Evolutionary conservation across 352 stramenopile species (phyloP), one percentile per base, ranked within the genome.

Genomic region (Globisporangium emineosum): DNA sequence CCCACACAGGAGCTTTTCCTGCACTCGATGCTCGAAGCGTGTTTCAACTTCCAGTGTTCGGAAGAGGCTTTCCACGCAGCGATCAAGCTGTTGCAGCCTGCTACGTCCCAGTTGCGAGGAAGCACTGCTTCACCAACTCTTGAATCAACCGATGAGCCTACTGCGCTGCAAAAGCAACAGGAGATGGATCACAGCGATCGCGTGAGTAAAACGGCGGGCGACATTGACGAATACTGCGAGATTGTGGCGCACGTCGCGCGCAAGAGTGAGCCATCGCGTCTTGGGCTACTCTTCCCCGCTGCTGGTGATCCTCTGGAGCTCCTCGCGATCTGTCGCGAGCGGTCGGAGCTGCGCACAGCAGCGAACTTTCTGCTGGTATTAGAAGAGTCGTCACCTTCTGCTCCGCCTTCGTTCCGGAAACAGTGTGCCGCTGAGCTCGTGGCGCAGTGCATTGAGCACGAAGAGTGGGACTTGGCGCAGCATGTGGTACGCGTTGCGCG

Each of bases 281-380:
- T 93, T 12, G 76, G 79, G 57, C 5, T 90, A 51, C 62, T 95
- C 51, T 95, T 95, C 42, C 83, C 82, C 0, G 51, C 74, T 3
- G 84, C 77, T 0, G 87, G 87, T 0, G 87, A 95, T 32, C 84
- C 87, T 2, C 66, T 88, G 35, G 72, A 88, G 35, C 68, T 95
- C 25, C 72, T 95, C 1, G 62, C 60, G 1, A 74, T 84, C 32
- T 93, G 84, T 42, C 76, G 81, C 7, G 72, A 87, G 50, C 81
- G 83, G 9, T 82, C 76, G 0, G 81, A 95, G 74, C 64, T 95
- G 12, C 82, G 73, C 19, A 95, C 87, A 4, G 84, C 87, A 15
- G 87, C 87, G 10, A 95, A 95, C 37, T 95, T 95, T 54, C 45
- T 95, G 58, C 64, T 95, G 8, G 88, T 93, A 23, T 55, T 95